Conservation (phyloP, 2,329 filamentous ascomycete genomes). For the Botryotinia calthae region DNA sequence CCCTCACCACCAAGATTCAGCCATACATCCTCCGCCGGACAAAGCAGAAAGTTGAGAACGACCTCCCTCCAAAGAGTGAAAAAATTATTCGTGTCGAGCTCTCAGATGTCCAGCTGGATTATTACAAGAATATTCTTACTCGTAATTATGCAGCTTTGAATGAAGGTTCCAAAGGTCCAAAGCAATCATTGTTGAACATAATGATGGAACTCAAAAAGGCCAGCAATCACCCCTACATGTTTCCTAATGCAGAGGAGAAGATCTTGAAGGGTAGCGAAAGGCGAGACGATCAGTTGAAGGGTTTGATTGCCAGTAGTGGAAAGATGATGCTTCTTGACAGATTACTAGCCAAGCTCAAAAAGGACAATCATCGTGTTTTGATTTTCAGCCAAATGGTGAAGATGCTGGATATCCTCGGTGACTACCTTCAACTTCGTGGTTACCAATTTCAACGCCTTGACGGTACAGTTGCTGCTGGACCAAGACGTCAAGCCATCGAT, state of each 20-base stretch:
- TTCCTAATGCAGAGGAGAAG: conserved; percentile 86
- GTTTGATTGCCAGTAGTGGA: conserved; percentile 92
- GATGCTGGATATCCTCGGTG: conserved; percentile 93
- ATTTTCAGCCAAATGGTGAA: conserved; percentile 99
- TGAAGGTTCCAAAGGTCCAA: conserved; percentile 84
- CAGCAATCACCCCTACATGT: conserved; percentile 98
- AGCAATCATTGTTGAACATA: conserved; percentile 93
- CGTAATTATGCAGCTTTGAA: conserved; percentile 94
- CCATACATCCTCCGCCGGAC: conserved; percentile 94
- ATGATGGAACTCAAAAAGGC: conserved; percentile 99
- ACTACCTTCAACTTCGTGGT: conserved; percentile 89
- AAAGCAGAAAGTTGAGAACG: conserved; percentile 96
- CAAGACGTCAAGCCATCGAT: conserved; percentile 90
- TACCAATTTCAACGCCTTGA: conserved; percentile 94
- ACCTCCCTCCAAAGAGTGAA: conserved; percentile 93
- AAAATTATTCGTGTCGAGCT: conserved; percentile 98
- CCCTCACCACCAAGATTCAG: conserved; percentile 81
- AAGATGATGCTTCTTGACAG: conserved; percentile 99
- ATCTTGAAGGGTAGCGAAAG: conserved; percentile 77
- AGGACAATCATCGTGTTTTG: conserved; percentile 89
- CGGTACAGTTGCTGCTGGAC: conserved; percentile 85
- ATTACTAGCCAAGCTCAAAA: conserved; percentile 88
- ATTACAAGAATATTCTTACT: conserved; percentile 98
- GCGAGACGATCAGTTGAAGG: conserved; percentile 87
- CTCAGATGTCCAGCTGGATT: conserved; percentile 93